These are phyloP conservation scores for Davidsoniella eucalypti DNA, from an alignment of 2,329 filamentous ascomycete genomes.

Conservation along the genomic window DNA sequence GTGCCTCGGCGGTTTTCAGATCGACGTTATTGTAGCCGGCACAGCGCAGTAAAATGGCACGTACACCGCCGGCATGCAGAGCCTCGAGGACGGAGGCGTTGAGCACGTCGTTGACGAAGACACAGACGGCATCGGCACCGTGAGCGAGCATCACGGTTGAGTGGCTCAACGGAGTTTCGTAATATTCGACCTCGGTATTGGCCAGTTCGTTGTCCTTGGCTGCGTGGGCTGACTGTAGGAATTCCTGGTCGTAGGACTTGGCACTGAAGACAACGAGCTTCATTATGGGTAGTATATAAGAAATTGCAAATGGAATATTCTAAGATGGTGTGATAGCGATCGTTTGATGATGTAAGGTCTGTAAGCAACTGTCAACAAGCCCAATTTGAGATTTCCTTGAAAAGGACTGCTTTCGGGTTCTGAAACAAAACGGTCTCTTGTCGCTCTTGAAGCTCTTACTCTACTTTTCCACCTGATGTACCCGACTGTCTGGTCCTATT, in stretches of 20 bases:
- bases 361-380: no score
- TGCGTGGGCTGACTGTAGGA: constrained; percentile 28
- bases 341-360: not conserved
- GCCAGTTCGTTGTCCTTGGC: constrained; percentile 19
- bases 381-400: no score
- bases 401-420: no score
- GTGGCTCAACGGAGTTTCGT: constrained; percentile 37
- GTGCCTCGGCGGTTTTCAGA: constrained; percentile 33
- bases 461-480: no score
- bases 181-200: constrained; percentile 35
- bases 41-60: constrained; percentile 46
- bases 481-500: no score
- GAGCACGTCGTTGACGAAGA: constrained; percentile 51
- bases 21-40: constrained; percentile 55
- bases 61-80: constrained; percentile 33
- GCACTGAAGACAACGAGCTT: constrained; percentile 48
- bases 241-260: constrained; percentile 45
- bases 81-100: constrained; percentile 32
- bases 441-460: no score
- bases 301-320: not conserved
- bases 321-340: not conserved
- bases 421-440: no score
- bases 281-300: constrained; percentile 21
- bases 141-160: constrained; percentile 39
- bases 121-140: constrained; percentile 41